Base-by-base conservation (phyloP, 2,329 filamentous ascomycete genomes). In the Ophiosphaerella herpotricha region DNA sequence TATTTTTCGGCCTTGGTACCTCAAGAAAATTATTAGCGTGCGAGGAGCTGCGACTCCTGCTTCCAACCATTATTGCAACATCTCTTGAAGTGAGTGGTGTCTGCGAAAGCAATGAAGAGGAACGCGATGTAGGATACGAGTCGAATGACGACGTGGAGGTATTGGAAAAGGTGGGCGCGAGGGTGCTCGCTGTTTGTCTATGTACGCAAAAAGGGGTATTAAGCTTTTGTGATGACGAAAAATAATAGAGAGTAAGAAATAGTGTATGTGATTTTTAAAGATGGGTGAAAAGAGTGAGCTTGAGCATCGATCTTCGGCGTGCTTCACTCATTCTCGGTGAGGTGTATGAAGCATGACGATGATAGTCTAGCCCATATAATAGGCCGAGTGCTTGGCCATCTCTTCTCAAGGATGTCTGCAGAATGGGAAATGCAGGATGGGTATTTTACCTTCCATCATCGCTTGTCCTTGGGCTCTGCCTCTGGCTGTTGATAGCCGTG, bases 401-500 rank as follows among this genome's bases (percentile, higher is more conserved):
- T 11, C 11, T 3, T 29, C 26, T 29, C 26, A 11, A 11, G 7
- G 6, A 29, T 29, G 11, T 7, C 26, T 26, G 38, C 14, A 24
- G 13, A 12, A 29, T 29, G 13, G 31, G 23, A 29, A 31, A n/a
- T 36, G 45, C 26, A 57, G 46, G 50, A 53, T 48, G 53, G 53
- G 47, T 51, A 35, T 46, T 29, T 58, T 58, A 60, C 57, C 52
- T 60, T 52, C 60, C 64, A 52, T 71, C 68, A 40, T 60, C 58
- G 45, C 64, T 68, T 7, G 43, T 61, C 48, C 62, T 46, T 1
- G 64, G 63, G 48, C 60, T 67, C 39, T 60, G 55, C 39, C 63
- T 56, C 31, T 57, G 49, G 32, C 62, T 65, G 35, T 73, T 73
- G 43, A 70, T 67, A 31, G 64, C 55, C 16, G 71, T 74, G 40